Evolutionary conservation across 2,329 filamentous ascomycete species (phyloP).

Genomic region (Cercospora nicotianae): DNA sequence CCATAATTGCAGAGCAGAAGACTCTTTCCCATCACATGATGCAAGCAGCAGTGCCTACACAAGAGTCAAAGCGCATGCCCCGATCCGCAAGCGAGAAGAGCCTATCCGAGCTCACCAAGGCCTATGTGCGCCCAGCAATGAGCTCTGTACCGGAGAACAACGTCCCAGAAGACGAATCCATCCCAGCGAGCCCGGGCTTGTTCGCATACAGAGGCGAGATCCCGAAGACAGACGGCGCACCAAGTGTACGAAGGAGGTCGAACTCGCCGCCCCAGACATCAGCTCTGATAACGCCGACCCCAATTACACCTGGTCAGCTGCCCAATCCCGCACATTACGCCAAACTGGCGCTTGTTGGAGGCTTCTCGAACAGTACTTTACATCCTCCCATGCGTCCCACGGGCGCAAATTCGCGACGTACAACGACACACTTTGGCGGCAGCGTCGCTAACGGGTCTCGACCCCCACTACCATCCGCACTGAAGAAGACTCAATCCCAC

Average conservation of each 20-base stretch:
- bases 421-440: slow-evolving; percentile 18
- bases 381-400: slow-evolving; percentile 8
- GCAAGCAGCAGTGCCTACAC: background rate
- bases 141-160: slow-evolving; percentile 32
- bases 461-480: slow-evolving; percentile 15
- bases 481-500: slow-evolving; percentile 29
- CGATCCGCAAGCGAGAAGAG: slow-evolving; percentile 28
- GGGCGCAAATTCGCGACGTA: slow-evolving; percentile 16
- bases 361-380: slow-evolving; percentile 14
- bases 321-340: slow-evolving; percentile 9
- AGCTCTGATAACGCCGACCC: background rate
- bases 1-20: background rate
- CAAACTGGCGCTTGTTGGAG: slow-evolving; percentile 13
- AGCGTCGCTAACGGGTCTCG: slow-evolving; percentile 6
- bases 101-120: slow-evolving; percentile 26
- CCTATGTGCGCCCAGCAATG: slow-evolving; percentile 29
- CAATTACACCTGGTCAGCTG: slow-evolving; percentile 1
- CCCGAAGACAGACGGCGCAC: slow-evolving; percentile 22
- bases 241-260: slow-evolving; percentile 13
- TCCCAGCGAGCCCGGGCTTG: slow-evolving; percentile 20
- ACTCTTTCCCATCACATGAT: background rate
- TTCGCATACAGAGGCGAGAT: slow-evolving; percentile 35
- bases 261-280: slow-evolving; percentile 8
- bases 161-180: slow-evolving; percentile 18
- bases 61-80: slow-evolving; percentile 3